Conservation (phyloP, 148 eudicot species). For the Camellia lanceoleosa region DNA sequence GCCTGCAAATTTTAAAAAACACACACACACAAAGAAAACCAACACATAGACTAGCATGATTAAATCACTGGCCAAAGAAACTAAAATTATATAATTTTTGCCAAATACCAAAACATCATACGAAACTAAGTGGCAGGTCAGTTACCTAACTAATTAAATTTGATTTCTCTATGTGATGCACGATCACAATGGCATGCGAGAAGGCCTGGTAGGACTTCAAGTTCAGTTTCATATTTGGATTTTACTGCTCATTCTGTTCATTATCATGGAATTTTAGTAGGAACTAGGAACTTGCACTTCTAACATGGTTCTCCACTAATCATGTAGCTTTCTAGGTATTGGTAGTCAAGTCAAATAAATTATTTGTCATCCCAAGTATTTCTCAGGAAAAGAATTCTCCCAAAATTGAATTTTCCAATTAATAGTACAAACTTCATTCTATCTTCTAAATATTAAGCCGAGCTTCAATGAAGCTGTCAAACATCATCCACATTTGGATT, state of each 20-base stretch:
- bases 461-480: too few relatives aligned
- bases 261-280: background rate
- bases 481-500: too few relatives aligned
- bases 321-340: background rate
- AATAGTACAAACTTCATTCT: too few relatives aligned
- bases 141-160: background rate
- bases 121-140: background rate
- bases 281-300: background rate
- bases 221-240: background rate
- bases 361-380: background rate
- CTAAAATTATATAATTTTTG: background rate
- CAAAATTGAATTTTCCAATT: too few relatives aligned
- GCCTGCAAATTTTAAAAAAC: constrained; percentile 34
- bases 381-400: too few relatives aligned
- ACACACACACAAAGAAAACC: background rate
- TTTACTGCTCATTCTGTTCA: background rate
- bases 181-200: background rate
- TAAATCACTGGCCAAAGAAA: background rate
- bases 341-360: background rate
- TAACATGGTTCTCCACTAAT: background rate
- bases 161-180: background rate
- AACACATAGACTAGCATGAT: constrained; percentile 2
- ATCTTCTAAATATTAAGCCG: too few relatives aligned
- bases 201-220: too few relatives aligned
- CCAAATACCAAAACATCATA: background rate